Conservation (phyloP, 495 filamentous ascomycete genomes). For the Podospora bellae-mahoneyi region DNA sequence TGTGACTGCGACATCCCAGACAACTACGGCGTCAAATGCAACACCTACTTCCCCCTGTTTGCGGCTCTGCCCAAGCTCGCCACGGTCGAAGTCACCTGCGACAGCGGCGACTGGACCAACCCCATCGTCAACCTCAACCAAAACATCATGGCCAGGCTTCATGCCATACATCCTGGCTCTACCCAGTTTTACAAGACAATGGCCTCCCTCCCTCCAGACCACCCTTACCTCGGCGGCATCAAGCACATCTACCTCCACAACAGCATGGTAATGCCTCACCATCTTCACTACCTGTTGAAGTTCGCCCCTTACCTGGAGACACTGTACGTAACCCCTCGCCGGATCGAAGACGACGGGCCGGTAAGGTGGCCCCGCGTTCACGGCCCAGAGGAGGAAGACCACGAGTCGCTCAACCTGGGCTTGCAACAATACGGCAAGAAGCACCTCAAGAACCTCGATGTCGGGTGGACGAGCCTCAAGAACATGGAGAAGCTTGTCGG, state of each 20-base stretch:
- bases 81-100: constrained; percentile 31
- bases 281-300: constrained; percentile 27
- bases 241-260: constrained; percentile 33
- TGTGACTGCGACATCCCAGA: constrained; percentile 25
- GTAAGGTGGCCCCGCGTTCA: neutral
- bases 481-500: constrained; percentile 26
- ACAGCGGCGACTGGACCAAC: constrained; percentile 29
- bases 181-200: no score
- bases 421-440: constrained; percentile 23
- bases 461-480: constrained; percentile 26
- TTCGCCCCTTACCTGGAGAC: constrained; percentile 33
- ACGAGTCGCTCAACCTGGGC: constrained; percentile 28
- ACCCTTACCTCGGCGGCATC: constrained; percentile 18
- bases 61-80: constrained; percentile 24
- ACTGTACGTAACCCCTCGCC: constrained; percentile 32
- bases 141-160: neutral
- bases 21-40: constrained; percentile 25
- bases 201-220: neutral
- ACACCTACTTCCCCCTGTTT: constrained; percentile 22
- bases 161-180: no score
- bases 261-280: constrained; percentile 25
- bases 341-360: constrained; percentile 1
- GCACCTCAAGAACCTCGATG: constrained; percentile 30
- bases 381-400: constrained; percentile 15
- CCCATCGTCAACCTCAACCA: neutral